Evolutionary conservation across 768 basidiomycete genomes (phyloP).

Genomic region (Mycena haematopus): DNA sequence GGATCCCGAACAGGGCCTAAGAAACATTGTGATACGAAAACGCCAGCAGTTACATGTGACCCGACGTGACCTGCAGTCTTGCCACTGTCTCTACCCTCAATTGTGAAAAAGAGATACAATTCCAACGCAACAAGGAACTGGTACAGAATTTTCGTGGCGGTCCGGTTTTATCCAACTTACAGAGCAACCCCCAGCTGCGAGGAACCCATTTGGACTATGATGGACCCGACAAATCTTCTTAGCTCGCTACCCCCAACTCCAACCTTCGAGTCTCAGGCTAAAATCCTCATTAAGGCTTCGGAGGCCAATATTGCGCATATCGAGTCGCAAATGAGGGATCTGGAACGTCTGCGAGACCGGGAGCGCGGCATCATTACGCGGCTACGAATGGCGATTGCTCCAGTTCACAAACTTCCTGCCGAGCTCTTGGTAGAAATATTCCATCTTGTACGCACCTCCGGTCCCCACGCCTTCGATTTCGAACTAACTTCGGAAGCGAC

Average conservation of each 20-base stretch:
- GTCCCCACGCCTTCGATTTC: too few relatives aligned
- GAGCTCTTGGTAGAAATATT: conserved; percentile 22
- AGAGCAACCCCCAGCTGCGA: not conserved
- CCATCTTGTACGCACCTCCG: not conserved
- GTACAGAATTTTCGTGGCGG: too few relatives aligned
- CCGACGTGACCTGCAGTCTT: too few relatives aligned
- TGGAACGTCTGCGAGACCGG: conserved; percentile 18
- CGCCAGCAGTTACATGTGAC: too few relatives aligned
- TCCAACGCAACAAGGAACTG: too few relatives aligned
- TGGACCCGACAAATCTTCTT: conserved; percentile 2
- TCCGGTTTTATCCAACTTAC: not conserved
- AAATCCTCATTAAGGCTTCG: conserved; percentile 5
- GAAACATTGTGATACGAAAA: too few relatives aligned
- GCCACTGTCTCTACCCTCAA: too few relatives aligned
- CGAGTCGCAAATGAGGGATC: conserved; percentile 20
- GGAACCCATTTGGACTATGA: not conserved
- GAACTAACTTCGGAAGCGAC: not conserved
- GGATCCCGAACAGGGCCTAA: too few relatives aligned
- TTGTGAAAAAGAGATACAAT: too few relatives aligned
- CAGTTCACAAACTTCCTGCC: conserved; percentile 21
- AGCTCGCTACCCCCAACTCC: not conserved
- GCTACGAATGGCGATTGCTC: conserved; percentile 9
- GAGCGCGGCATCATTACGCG: conserved; percentile 12
- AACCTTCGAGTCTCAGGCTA: conserved; percentile 5
- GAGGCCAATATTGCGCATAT: conserved; percentile 19